phyloP scores from a whole-genome alignment of 176 grass and related monocot species.

The Leersia perrieri region DNA sequence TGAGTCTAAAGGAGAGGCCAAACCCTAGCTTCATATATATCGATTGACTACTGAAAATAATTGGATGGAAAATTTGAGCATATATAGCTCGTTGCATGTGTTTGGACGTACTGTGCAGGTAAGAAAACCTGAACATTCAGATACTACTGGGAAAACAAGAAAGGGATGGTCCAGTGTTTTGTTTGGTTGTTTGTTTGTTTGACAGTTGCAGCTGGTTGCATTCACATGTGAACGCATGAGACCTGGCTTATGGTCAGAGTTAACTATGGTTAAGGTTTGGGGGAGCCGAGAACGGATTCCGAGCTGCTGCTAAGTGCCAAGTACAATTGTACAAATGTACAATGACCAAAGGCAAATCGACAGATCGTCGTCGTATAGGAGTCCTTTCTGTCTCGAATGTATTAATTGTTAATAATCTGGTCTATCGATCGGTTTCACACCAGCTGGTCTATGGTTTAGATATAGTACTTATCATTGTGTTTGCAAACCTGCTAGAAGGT shows the following conservation, averaged over 20 bases:
- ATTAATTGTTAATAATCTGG: not conserved
- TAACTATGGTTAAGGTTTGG: not conserved
- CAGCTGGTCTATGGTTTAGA: not conserved
- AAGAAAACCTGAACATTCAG: constrained; percentile 33
- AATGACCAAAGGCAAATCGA: constrained; percentile 11
- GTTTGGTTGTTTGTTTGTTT: not conserved
- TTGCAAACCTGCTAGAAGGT: not conserved
- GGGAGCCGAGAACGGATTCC: not conserved
- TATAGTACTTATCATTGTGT: not conserved
- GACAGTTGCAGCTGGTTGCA: constrained; percentile 15
- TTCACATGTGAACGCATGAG: constrained; percentile 30
- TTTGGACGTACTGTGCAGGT: not conserved
- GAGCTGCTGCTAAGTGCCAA: not conserved
- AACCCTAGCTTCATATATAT: not conserved
- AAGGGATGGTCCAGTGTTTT: not conserved
- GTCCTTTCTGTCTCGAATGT: not conserved
- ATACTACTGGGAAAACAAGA: not conserved
- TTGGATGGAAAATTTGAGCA: not conserved
- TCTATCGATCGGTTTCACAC: not conserved
- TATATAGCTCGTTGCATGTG: not conserved
- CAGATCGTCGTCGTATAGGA: not conserved
- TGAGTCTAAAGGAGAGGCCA: constrained; percentile 1
- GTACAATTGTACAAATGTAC: not conserved
- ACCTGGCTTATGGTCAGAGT: not conserved
- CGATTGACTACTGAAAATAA: not conserved